Conservation (phyloP, 2,329 filamentous ascomycete genomes). For the Ceratocystis colombiana region DNA sequence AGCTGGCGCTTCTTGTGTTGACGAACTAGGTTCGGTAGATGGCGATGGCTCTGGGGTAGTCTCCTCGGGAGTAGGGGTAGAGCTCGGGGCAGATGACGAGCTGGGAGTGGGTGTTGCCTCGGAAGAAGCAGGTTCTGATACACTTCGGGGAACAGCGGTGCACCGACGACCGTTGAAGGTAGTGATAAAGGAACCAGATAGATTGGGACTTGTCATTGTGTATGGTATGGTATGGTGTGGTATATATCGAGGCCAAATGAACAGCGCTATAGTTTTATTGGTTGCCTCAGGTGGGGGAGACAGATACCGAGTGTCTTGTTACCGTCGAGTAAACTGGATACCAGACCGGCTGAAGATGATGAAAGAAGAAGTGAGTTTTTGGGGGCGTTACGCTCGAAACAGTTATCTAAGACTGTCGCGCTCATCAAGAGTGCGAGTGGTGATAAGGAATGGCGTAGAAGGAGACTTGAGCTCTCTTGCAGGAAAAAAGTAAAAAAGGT, state of each 20-base stretch:
- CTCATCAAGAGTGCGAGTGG: conserved; percentile 16
- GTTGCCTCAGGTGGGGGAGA: neutral
- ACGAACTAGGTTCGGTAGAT: conserved; percentile 23
- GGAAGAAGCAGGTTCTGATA: conserved; percentile 26
- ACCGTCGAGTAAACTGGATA: neutral
- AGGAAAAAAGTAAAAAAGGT: conserved; percentile 14
- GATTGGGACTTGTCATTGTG: conserved; percentile 38
- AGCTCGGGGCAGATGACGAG: conserved; percentile 25
- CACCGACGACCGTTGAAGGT: conserved; percentile 43
- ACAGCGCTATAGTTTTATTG: neutral
- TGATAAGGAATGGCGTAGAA: conserved; percentile 18
- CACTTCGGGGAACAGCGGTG: conserved; percentile 42
- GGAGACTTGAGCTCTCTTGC: conserved; percentile 27
- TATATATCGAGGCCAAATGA: neutral
- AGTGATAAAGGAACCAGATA: conserved; percentile 43
- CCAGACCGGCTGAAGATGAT: neutral
- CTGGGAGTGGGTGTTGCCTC: conserved; percentile 26
- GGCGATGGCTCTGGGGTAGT: conserved; percentile 25
- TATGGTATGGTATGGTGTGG: no score
- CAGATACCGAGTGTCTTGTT: neutral
- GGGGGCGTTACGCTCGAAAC: conserved; percentile 1
- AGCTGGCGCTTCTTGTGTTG: neutral
- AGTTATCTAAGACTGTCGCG: neutral
- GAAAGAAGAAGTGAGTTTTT: neutral
- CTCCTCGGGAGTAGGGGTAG: conserved; percentile 25